Base-by-base conservation (phyloP, 2,329 filamentous ascomycete genomes). In the Sporothrix brasiliensis region DNA sequence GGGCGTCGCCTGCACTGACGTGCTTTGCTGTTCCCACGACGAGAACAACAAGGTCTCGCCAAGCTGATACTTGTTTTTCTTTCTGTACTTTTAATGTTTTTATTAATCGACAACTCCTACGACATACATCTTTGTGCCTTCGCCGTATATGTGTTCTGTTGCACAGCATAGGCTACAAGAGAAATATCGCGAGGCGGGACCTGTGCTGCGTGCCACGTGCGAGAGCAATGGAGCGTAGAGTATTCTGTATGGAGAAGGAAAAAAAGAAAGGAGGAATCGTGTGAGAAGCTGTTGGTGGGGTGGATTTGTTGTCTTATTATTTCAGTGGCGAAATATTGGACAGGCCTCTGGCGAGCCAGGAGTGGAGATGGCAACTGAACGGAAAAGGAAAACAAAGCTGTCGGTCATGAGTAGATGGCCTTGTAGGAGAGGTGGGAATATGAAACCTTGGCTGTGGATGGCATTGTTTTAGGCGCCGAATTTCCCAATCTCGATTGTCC, bases 141-240 rank as follows among this genome's bases (percentile, higher is more conserved):
- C 47, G 63, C 63, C 63, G 47, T 58, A 44, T 49, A 47, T 30
- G 39, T 68, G 66, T 50, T 56, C 41, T 47, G 69, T 70, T 54
- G 44, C 69, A 70, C 69, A 13, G 16, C 69, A 27, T 47, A 19
- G 61, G 34, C 39, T 58, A 14, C 49, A 30, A 52, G 61, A 58
- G 19, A 54, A 68, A 63, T 49, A 68, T 68, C 54, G 54, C 54
- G 49, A 63, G 49, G 69, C 47, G 60, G 58, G 50, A 68, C 44
- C 19, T 63, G 65, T 68, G 21, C 53, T 30, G 14, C 54, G 69
- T 70, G 54, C 69, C 63, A 67, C 69, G 69, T 70, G 69, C 63
- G 21, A 61, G 34, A 47, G 21, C 49, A 53, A 24, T 16, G n/a
- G 16, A 11, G 10, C 9, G 27, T 11, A 21, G 16, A 16, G 21